These are phyloP conservation scores for Zymoseptoria tritici DNA, from an alignment of 2,329 filamentous ascomycete species.

Conservation along the genomic window DNA sequence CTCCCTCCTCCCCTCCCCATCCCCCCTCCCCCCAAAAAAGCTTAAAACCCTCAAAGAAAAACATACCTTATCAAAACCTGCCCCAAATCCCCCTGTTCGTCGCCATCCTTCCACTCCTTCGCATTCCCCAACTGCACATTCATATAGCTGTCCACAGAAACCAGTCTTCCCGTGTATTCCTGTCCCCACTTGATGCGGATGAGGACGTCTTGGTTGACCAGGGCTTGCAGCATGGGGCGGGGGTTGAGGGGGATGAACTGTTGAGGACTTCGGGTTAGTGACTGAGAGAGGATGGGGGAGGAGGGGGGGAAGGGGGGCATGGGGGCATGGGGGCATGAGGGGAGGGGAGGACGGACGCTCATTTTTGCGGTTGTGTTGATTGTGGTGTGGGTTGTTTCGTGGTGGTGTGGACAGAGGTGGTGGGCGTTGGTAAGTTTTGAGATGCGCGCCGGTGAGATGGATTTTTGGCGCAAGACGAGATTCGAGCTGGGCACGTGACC, in stretches of 20 bases:
- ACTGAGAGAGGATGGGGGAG: neutral
- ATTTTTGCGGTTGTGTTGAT: slow-evolving; percentile 12
- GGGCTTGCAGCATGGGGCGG: slow-evolving; percentile 87
- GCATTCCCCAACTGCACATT: slow-evolving; percentile 89
- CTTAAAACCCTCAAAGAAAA: too few species aligned
- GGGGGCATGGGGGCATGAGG: too few species aligned
- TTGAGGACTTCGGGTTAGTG: too few species aligned
- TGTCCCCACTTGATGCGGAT: slow-evolving; percentile 97
- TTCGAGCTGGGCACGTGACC: too few species aligned
- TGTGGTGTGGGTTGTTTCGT: neutral
- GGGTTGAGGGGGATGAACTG: slow-evolving; percentile 88
- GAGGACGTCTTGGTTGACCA: slow-evolving; percentile 87
- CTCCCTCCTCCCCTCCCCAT: neutral
- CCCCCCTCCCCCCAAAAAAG: neutral
- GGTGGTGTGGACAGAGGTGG: neutral
- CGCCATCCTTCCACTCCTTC: slow-evolving; percentile 85
- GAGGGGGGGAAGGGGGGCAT: too few species aligned
- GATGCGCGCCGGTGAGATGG: too few species aligned
- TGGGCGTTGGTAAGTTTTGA: neutral
- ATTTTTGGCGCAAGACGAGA: too few species aligned
- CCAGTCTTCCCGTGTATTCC: slow-evolving; percentile 90
- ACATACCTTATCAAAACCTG: slow-evolving; percentile 80
- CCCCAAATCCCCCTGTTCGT: slow-evolving; percentile 75
- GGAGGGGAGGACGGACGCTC: slow-evolving; percentile 13
- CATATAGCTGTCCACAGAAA: slow-evolving; percentile 97